These are phyloP conservation scores for Lasiosphaeria hispida DNA, from an alignment of 495 filamentous ascomycete genomes.

Conservation along the genomic window DNA sequence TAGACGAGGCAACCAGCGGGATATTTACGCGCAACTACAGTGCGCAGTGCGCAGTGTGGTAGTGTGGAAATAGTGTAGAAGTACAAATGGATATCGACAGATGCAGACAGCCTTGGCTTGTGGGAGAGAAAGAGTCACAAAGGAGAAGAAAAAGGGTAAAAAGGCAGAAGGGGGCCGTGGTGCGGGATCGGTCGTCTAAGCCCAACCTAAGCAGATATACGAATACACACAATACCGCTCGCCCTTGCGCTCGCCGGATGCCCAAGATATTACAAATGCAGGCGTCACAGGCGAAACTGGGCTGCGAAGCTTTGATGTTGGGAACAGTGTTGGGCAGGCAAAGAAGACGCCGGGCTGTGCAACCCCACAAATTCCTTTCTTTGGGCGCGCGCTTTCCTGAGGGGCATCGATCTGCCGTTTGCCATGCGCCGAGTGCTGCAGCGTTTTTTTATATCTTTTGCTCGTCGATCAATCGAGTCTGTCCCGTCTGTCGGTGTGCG, in stretches of 20 bases:
- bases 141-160: neutral
- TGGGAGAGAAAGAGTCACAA: neutral
- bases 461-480: neutral
- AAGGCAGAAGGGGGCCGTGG: constrained; percentile 4
- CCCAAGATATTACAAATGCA: constrained; percentile 9
- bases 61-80: too few relatives aligned
- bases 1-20: too few relatives aligned
- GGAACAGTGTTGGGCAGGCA: constrained; percentile 1
- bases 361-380: constrained; percentile 8
- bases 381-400: neutral
- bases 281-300: neutral
- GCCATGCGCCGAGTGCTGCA: too few relatives aligned
- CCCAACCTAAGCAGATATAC: neutral
- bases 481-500: too few relatives aligned
- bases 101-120: neutral
- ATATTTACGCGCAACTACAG: too few relatives aligned
- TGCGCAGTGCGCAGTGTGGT: too few relatives aligned
- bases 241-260: neutral
- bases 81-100: neutral
- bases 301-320: neutral
- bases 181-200: constrained; percentile 1
- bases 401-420: neutral
- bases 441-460: neutral
- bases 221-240: neutral
- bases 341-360: neutral